phyloP scores from a whole-genome alignment of 2,329 filamentous ascomycete species.

The Purpureocillium takamizusanense region DNA sequence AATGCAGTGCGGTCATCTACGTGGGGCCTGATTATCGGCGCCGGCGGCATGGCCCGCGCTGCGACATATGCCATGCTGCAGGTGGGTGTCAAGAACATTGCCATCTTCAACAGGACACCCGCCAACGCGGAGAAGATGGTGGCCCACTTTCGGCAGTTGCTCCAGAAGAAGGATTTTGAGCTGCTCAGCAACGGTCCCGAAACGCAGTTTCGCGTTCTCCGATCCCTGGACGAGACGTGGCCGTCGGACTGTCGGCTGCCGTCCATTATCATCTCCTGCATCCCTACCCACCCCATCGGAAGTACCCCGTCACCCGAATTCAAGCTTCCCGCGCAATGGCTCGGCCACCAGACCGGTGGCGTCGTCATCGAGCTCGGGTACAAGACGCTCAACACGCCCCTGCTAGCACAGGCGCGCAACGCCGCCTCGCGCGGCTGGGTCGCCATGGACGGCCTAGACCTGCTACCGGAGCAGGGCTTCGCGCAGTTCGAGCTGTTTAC shows the following conservation, averaged over 20 bases:
- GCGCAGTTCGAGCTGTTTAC: conserved; percentile 79
- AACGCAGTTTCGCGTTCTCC: conserved; percentile 48
- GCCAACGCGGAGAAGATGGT: conserved; percentile 60
- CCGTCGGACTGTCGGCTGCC: conserved; percentile 53
- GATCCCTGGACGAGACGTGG: conserved; percentile 52
- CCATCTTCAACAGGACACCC: conserved; percentile 62
- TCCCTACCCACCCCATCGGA: conserved; percentile 60
- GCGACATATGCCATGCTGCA: conserved; percentile 72
- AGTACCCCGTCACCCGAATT: conserved; percentile 60
- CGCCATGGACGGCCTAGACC: conserved; percentile 65
- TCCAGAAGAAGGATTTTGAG: conserved; percentile 32
- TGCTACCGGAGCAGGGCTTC: conserved; percentile 70
- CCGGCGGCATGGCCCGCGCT: conserved; percentile 69
- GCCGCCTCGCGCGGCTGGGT: conserved; percentile 59
- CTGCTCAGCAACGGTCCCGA: conserved; percentile 32
- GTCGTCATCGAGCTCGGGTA: conserved; percentile 70
- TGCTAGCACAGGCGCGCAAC: conserved; percentile 57
- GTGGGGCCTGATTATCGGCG: conserved; percentile 52
- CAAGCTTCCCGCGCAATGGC: conserved; percentile 59
- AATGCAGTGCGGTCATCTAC: conserved; percentile 50
- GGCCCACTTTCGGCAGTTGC: conserved; percentile 56
- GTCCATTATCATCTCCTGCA: conserved; percentile 68
- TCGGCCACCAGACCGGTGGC: conserved; percentile 63
- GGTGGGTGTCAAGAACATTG: conserved; percentile 66
- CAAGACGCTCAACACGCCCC: conserved; percentile 61